Evolutionary conservation across 805 yeast genomes (phyloP).

Genomic region (Monosporozyma yasuniensis): DNA sequence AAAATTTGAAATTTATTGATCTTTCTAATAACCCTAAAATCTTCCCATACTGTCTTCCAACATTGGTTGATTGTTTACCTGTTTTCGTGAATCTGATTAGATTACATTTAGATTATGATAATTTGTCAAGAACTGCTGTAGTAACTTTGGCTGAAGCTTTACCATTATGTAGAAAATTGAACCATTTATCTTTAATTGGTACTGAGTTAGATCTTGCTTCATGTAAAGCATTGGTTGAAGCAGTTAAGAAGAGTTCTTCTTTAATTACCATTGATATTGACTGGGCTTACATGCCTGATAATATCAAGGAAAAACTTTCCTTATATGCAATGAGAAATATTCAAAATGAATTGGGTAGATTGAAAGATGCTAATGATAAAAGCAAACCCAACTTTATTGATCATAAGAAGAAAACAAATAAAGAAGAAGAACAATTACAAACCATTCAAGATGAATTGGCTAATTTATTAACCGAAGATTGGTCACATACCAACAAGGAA

Average conservation of each 20-base stretch:
- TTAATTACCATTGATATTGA: conserved; percentile 64
- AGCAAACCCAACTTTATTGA: background rate
- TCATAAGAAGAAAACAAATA: background rate
- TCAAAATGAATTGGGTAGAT: conserved; percentile 42
- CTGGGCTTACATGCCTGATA: conserved; percentile 44
- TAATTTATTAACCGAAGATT: conserved; percentile 34
- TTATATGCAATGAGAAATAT: conserved; percentile 75
- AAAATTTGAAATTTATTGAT: conserved; percentile 62
- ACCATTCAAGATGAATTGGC: conserved; percentile 47
- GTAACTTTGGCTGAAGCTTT: conserved; percentile 61
- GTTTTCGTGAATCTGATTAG: conserved; percentile 55
- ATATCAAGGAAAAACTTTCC: conserved; percentile 58
- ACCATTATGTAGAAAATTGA: conserved; percentile 58
- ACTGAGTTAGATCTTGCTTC: conserved; percentile 53
- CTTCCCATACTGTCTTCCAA: conserved; percentile 49
- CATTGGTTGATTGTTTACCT: conserved; percentile 57
- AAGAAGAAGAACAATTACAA: conserved; percentile 38
- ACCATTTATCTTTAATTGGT: conserved; percentile 61
- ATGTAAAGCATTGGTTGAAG: conserved; percentile 56
- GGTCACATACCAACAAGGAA: conserved; percentile 13
- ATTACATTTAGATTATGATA: conserved; percentile 63
- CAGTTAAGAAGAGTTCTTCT: conserved; percentile 52
- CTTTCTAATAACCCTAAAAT: conserved; percentile 65
- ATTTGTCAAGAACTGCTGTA: conserved; percentile 45
- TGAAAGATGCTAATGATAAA: conserved; percentile 5